phyloP scores from a whole-genome alignment of 2,329 filamentous ascomycete genomes.

The Aspergillus sp. region DNA sequence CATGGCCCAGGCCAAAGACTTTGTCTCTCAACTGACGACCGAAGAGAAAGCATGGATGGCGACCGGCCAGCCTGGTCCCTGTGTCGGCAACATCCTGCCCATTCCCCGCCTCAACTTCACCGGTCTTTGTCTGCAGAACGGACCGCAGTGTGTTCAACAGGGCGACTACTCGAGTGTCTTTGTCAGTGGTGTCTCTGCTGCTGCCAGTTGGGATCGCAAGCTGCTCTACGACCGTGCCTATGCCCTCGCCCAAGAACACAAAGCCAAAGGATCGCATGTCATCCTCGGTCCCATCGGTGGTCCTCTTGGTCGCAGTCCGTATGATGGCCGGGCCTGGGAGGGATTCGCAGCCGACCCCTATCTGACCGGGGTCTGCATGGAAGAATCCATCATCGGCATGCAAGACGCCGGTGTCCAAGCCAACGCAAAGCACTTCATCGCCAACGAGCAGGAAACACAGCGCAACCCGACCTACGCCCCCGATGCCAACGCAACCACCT shows the following conservation, averaged over 20 bases:
- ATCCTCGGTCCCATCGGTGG: constrained; percentile 40
- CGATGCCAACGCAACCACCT: constrained; percentile 29
- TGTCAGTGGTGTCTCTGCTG: constrained; percentile 66
- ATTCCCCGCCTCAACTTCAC: constrained; percentile 24
- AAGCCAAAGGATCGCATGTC: constrained; percentile 33
- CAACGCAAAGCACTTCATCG: constrained; percentile 42
- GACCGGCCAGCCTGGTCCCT: constrained; percentile 22
- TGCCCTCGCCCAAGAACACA: constrained; percentile 51
- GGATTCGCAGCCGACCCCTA: constrained; percentile 42
- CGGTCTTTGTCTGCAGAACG: constrained; percentile 26
- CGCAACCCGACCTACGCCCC: constrained; percentile 25
- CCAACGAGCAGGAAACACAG: constrained; percentile 64
- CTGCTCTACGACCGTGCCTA: constrained; percentile 50
- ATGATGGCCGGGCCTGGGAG: constrained; percentile 31
- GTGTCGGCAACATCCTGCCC: constrained; percentile 27
- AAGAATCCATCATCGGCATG: constrained; percentile 48
- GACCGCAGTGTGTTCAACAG: constrained; percentile 53
- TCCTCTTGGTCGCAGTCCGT: constrained; percentile 32
- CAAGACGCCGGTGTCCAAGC: constrained; percentile 48
- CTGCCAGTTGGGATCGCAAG: constrained; percentile 56
- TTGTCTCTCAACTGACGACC: constrained; percentile 14
- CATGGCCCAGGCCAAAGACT: constrained; percentile 8
- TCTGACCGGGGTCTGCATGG: constrained; percentile 40
- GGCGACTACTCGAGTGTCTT: constrained; percentile 70
- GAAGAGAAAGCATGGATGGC: constrained; percentile 24